These are phyloP conservation scores for Gaertneriomyces semiglobifer DNA, from an alignment of 192 early-diverging fungal genomes.

Conservation along the genomic window DNA sequence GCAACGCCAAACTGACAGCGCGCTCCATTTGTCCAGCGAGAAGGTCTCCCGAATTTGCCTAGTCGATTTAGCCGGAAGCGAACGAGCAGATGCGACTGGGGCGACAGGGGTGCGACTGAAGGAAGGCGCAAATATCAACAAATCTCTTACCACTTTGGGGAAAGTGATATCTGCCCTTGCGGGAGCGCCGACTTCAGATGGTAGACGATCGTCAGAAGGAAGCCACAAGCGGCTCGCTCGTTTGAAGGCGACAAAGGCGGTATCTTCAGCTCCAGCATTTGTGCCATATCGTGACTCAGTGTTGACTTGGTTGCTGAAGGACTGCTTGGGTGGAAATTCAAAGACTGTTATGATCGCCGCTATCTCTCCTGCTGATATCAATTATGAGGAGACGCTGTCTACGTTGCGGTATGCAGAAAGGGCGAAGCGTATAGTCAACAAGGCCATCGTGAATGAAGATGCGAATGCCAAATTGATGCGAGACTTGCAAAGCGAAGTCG, in stretches of 20 bases:
- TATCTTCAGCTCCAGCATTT: conserved; percentile 19
- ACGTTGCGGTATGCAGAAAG: conserved; percentile 89
- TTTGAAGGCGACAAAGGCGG: neutral
- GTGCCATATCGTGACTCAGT: conserved; percentile 92
- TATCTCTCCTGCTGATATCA: conserved; percentile 40
- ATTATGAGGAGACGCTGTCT: conserved; percentile 47
- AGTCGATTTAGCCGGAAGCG: conserved; percentile 92
- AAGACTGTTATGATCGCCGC: conserved; percentile 58
- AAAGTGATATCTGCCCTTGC: conserved; percentile 92
- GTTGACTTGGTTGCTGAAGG: conserved; percentile 55
- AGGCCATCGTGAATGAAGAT: conserved; percentile 88
- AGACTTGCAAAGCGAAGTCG: conserved; percentile 79
- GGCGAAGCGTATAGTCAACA: conserved; percentile 87
- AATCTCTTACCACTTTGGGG: conserved; percentile 83
- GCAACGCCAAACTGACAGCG: conserved; percentile 41
- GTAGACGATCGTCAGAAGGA: neutral
- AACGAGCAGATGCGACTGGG: conserved; percentile 81
- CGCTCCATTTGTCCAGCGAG: conserved; percentile 5
- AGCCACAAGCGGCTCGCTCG: neutral
- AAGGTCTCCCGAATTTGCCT: conserved; percentile 36
- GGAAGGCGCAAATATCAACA: conserved; percentile 95
- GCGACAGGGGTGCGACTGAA: conserved; percentile 79
- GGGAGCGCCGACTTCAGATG: conserved; percentile 44
- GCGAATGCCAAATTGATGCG: conserved; percentile 62
- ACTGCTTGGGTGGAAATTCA: conserved; percentile 55